Percentiles rank a stretch among this genome's conserved stretches.
phyloP scores from a whole-genome alignment of 192 early-diverging fungal species.

The Podila epicladia region DNA sequence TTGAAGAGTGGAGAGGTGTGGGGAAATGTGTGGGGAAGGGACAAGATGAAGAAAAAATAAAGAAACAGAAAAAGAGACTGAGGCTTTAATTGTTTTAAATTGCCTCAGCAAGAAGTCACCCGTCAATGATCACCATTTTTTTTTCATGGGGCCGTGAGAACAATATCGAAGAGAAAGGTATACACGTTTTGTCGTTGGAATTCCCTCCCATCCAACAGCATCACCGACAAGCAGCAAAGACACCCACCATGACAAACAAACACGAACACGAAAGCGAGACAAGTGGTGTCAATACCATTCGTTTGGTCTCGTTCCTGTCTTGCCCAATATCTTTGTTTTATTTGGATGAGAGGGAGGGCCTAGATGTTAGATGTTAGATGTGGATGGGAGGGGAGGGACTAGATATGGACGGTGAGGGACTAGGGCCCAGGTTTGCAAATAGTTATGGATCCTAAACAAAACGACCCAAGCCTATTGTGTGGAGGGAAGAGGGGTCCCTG shows the following conservation, averaged over 20 bases:
- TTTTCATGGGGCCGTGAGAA: too few relatives aligned
- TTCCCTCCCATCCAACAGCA: too few relatives aligned
- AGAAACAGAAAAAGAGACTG: neutral
- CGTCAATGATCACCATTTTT: too few relatives aligned
- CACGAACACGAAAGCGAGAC: neutral
- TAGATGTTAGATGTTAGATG: too few relatives aligned
- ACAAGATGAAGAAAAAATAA: neutral
- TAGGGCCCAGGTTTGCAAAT: too few relatives aligned
- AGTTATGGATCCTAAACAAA: too few relatives aligned
- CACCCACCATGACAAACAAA: too few relatives aligned
- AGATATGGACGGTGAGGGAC: too few relatives aligned
- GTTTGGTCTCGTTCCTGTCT: neutral
- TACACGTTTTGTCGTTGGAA: neutral
- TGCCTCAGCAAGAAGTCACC: neutral
- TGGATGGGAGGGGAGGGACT: too few relatives aligned
- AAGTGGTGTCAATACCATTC: neutral
- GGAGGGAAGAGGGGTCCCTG: neutral
- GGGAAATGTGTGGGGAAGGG: neutral
- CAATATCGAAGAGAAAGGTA: neutral
- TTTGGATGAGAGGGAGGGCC: neutral
- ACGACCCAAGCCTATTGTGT: neutral
- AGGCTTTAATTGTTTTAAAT: neutral
- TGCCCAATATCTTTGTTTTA: neutral
- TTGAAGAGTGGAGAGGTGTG: neutral
- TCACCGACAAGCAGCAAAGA: too few relatives aligned